Percentiles rank a stretch among this genome's conserved stretches.
These are phyloP conservation scores for Orbilia blumenaviensis DNA, from an alignment of 2,329 filamentous ascomycete species.

Conservation along the genomic window DNA sequence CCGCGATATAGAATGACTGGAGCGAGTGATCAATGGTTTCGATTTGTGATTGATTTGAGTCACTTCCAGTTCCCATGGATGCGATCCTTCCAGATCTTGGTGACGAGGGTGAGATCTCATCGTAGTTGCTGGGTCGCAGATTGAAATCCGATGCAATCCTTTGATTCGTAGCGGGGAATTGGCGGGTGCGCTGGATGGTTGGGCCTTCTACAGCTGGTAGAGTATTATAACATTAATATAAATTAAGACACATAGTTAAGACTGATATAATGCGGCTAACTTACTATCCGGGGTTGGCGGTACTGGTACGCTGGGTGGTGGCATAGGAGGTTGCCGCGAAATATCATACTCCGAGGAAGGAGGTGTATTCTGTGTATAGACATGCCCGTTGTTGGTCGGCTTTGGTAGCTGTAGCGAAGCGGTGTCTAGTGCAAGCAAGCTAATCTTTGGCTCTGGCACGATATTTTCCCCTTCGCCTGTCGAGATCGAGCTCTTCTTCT, in stretches of 20 bases:
- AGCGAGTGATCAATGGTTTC: conserved; percentile 40
- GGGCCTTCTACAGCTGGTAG: conserved; percentile 24
- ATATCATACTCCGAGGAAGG: conserved; percentile 41
- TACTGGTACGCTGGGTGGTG: conserved; percentile 41
- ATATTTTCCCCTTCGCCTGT: conserved; percentile 21
- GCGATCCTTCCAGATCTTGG: conserved; percentile 38
- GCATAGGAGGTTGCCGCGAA: conserved; percentile 45
- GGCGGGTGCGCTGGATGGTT: neutral
- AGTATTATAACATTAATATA: neutral
- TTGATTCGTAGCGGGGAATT: conserved; percentile 24
- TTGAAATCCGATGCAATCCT: conserved; percentile 48
- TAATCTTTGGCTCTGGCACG: conserved; percentile 43
- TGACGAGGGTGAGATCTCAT: conserved; percentile 28
- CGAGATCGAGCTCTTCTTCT: conserved; percentile 37
- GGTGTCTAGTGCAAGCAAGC: conserved; percentile 32
- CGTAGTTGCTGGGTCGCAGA: conserved; percentile 10
- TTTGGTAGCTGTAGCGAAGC: conserved; percentile 27
- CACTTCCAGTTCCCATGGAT: conserved; percentile 24
- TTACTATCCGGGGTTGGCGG: conserved; percentile 49
- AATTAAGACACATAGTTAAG: neutral
- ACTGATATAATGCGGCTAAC: neutral
- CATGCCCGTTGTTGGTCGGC: neutral
- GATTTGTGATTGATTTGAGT: conserved; percentile 32
- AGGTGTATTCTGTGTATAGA: conserved; percentile 38
- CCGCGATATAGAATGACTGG: conserved; percentile 48